A percentile compares a stretch with the other conserved stretches of the same genome.
These are phyloP conservation scores for Neofusicoccum ribis DNA, from an alignment of 2,329 filamentous ascomycete genomes.

Conservation along the genomic window DNA sequence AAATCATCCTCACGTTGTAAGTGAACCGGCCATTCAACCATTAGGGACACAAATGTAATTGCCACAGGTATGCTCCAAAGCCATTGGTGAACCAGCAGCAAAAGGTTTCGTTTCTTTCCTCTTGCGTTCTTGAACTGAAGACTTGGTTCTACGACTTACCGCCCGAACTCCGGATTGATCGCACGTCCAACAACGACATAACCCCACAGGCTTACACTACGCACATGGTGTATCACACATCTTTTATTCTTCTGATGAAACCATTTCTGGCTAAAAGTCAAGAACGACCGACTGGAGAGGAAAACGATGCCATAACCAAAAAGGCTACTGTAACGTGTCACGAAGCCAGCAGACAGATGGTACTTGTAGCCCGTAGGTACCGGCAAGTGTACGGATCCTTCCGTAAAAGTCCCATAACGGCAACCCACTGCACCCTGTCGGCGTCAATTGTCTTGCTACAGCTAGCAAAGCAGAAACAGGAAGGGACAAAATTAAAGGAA, in stretches of 20 bases:
- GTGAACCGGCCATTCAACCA: background rate
- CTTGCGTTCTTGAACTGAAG: conserved; percentile 35
- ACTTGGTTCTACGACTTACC: conserved; percentile 28
- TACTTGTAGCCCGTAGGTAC: conserved; percentile 33
- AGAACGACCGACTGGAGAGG: background rate
- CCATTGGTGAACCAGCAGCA: conserved; percentile 23
- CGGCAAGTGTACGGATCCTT: conserved; percentile 37
- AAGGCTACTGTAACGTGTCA: conserved; percentile 24
- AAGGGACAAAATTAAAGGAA: background rate
- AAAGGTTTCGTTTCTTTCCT: conserved; percentile 32
- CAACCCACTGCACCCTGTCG: conserved; percentile 39
- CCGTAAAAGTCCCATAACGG: conserved; percentile 36
- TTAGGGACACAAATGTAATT: background rate
- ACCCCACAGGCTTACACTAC: conserved; percentile 35
- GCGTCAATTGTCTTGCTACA: conserved; percentile 30
- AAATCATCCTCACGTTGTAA: conserved; percentile 34
- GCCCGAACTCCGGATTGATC: conserved; percentile 31
- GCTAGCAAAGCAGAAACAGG: background rate
- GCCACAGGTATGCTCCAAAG: conserved; percentile 34
- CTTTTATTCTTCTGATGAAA: conserved; percentile 34
- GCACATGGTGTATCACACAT: conserved; percentile 39
- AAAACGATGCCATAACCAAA: background rate
- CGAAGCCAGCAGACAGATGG: conserved; percentile 29
- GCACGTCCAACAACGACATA: conserved; percentile 13
- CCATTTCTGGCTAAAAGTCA: conserved; percentile 26